Conservation (phyloP, 2,329 filamentous ascomycete species). For the Magnaporthiopsis incrustans region DNA sequence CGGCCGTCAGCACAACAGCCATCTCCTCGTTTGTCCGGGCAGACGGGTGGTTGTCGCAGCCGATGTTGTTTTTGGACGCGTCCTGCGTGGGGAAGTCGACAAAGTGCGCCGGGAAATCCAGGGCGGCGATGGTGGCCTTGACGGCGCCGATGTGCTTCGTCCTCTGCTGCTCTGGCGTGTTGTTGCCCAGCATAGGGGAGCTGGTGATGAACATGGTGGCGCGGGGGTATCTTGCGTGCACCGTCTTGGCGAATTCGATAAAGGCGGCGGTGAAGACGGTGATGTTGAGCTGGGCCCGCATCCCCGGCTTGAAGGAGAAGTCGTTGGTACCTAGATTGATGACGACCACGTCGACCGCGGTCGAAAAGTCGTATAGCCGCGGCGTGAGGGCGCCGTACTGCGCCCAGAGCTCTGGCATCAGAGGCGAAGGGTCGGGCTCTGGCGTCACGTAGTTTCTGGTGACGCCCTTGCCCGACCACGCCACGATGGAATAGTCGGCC, state of each 20-base stretch:
- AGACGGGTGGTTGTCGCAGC: slow-evolving; percentile 34
- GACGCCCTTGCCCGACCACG: slow-evolving; percentile 36
- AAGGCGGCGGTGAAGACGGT: slow-evolving; percentile 20
- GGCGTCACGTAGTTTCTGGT: slow-evolving; percentile 28
- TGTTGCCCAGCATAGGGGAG: slow-evolving; percentile 30
- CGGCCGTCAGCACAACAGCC: slow-evolving; percentile 11
- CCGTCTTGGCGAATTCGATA: slow-evolving; percentile 22
- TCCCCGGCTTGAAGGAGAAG: slow-evolving; percentile 25
- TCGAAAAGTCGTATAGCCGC: slow-evolving; percentile 29
- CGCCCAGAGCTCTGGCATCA: slow-evolving; percentile 32
- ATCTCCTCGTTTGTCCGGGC: slow-evolving; percentile 24
- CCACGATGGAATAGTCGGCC: slow-evolving; percentile 34
- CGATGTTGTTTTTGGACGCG: slow-evolving; percentile 23
- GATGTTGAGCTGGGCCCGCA: slow-evolving; percentile 21
- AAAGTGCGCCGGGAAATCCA: slow-evolving; percentile 25
- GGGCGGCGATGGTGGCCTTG: slow-evolving; percentile 22
- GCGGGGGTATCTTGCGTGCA: slow-evolving; percentile 26
- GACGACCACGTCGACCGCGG: slow-evolving; percentile 28
- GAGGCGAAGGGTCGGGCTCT: slow-evolving; percentile 21
- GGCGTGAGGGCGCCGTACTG: slow-evolving; percentile 32
- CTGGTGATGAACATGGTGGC: slow-evolving; percentile 31
- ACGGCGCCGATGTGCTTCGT: slow-evolving; percentile 27
- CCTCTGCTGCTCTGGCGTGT: slow-evolving; percentile 26
- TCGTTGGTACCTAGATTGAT: slow-evolving; percentile 37
- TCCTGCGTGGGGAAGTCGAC: slow-evolving; percentile 34